Base-by-base conservation (phyloP, 1,139 yeast genomes). In the Taphrina betulina region DNA sequence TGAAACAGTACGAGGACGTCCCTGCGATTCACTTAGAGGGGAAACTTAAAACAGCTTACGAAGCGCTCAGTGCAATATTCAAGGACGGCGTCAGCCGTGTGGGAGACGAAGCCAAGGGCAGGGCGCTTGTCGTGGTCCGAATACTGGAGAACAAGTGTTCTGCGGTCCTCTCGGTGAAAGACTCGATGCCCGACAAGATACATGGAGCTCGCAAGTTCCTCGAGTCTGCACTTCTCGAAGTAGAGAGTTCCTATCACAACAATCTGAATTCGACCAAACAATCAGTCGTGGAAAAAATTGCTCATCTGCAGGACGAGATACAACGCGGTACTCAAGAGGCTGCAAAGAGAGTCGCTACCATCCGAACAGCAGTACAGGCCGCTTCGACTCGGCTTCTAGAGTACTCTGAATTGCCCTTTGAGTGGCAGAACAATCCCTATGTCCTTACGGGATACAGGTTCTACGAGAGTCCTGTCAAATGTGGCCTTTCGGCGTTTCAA, bases 361-460 rank as follows among this genome's bases (percentile, higher is more conserved):
- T 50, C n/a, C 35, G 37, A 7, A 16, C 12, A 16, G 59, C 59
- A 16, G 51, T 53, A 2, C 40, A 41, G 5, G 41, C 34, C 7
- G 59, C 57, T 12, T 44, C 57, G 5, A 69, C 75, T 24, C 69
- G 82, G 53, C 77, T 83, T 58, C 71, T 92, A 53, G 89, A 88
- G 63, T 86, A 85, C 69, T 88, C 87, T 66, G 95, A 92, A 68
- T 73, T 92, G 53, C 98, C 98, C 1, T 78, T 83, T 61, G 87
- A 86, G 53, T 92, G 96, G 96, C 78, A 95, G 66, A 96, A 90
- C 68, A 92, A 92, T 71, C 83, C 89, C 58, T 89, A 79, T 68
- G 87, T 92, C 58, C 75, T 85, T 33, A 72, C 81, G 54, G 97
- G 97, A 1, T 92, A 92, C 72, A 73, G 97, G 61, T 92, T 92